Evolutionary conservation across 202 grass and related monocot genomes (phyloP).

Genomic region (Saccharum hybrid): DNA sequence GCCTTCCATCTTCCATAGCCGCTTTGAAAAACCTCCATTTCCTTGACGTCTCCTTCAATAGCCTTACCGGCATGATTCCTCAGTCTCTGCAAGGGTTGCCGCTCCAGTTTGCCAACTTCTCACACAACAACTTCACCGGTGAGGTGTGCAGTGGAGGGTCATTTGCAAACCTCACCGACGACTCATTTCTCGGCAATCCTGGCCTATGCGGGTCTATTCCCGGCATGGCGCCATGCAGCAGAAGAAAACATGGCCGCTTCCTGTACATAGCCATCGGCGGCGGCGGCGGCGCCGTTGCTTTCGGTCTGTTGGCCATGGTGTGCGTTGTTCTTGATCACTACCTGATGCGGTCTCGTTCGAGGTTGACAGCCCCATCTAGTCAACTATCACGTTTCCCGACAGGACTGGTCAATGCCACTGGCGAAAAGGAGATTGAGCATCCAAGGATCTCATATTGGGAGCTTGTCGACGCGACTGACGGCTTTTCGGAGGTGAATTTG

Average conservation of each 20-base stretch:
- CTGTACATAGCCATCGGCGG: background rate
- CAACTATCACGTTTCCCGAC: background rate
- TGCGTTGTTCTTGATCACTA: background rate
- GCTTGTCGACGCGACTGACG: constrained; percentile 57
- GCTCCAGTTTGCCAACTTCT: constrained; percentile 57
- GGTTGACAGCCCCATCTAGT: background rate
- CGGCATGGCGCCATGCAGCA: constrained; percentile 43
- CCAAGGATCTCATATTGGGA: constrained; percentile 68
- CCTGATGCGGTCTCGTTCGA: background rate
- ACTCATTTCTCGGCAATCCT: constrained; percentile 59
- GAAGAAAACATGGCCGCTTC: background rate
- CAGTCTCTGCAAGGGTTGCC: constrained; percentile 42
- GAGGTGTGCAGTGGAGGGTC: constrained; percentile 47
- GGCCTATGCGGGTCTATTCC: constrained; percentile 55
- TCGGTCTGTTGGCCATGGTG: background rate
- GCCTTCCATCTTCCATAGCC: constrained; percentile 52
- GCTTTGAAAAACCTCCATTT: constrained; percentile 53
- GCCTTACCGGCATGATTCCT: constrained; percentile 50
- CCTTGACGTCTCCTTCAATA: constrained; percentile 67
- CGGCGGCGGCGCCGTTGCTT: constrained; percentile 27
- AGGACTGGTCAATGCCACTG: background rate
- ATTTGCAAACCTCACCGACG: constrained; percentile 46
- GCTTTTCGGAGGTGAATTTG: constrained; percentile 57
- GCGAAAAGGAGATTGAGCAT: constrained; percentile 44
- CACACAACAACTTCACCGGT: constrained; percentile 64